Percentiles rank a stretch among this genome's conserved stretches.
phyloP scores from a whole-genome alignment of 768 basidiomycete species.

The Leccinellum luteum region DNA sequence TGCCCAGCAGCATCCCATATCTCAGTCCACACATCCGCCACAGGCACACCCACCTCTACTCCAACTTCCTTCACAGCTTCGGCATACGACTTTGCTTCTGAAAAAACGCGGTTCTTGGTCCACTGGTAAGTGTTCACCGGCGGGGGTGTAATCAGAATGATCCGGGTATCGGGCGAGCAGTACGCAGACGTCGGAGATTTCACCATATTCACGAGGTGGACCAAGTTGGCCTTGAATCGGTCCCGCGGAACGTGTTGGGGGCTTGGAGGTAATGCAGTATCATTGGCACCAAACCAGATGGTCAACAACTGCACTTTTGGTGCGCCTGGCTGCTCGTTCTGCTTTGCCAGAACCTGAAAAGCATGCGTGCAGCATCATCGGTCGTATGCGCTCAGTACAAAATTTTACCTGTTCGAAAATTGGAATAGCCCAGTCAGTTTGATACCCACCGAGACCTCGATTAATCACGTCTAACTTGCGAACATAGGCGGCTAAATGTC shows the following conservation, averaged over 20 bases:
- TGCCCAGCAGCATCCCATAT: conserved; percentile 70
- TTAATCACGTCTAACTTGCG: conserved; percentile 86
- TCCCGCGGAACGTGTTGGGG: conserved; percentile 75
- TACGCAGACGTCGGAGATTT: conserved; percentile 59
- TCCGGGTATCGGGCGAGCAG: conserved; percentile 68
- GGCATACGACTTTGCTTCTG: conserved; percentile 67
- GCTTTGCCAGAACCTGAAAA: conserved; percentile 56
- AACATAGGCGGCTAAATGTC: conserved; percentile 63
- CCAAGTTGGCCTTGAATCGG: conserved; percentile 63
- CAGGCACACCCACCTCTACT: conserved; percentile 48
- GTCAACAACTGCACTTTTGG: conserved; percentile 71
- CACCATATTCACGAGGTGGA: conserved; percentile 59
- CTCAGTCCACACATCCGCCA: conserved; percentile 72
- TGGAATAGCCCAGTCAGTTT: conserved; percentile 81
- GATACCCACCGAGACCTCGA: conserved; percentile 82
- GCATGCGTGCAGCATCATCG: not conserved
- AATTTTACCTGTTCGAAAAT: conserved; percentile 67
- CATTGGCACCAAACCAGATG: conserved; percentile 92
- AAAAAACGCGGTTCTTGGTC: conserved; percentile 47
- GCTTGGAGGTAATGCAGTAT: conserved; percentile 65
- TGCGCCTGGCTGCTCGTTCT: conserved; percentile 41
- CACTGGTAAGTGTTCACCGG: conserved; percentile 71
- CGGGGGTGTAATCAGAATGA: conserved; percentile 83
- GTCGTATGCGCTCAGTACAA: not conserved
- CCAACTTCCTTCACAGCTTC: conserved; percentile 66